Conservation (phyloP, 192 early-diverging fungal genomes). For the Anaeromyces robustus region DNA sequence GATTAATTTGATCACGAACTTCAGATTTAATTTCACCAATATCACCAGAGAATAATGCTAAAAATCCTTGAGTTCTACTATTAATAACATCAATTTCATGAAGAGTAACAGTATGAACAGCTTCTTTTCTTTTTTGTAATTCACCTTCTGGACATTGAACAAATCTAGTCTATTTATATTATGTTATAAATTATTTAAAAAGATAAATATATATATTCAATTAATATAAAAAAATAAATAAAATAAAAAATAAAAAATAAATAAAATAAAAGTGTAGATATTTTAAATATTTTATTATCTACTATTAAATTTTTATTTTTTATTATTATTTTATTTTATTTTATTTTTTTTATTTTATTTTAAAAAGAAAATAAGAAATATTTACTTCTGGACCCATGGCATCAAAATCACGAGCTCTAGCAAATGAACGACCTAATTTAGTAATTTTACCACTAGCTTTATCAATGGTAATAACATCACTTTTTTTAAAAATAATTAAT, state of each 20-base stretch:
- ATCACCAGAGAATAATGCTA: constrained; percentile 93
- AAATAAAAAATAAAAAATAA: too few species aligned
- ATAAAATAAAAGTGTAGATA: too few species aligned
- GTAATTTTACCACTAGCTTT: constrained; percentile 94
- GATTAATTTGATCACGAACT: constrained; percentile 95
- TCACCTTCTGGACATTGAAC: constrained; percentile 99
- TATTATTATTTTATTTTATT: too few species aligned
- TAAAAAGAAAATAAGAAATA: background rate
- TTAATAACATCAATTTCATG: constrained; percentile 99
- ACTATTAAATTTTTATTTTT: too few species aligned
- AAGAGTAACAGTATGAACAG: constrained; percentile 94
- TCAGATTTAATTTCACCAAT: constrained; percentile 97
- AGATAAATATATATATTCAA: too few species aligned
- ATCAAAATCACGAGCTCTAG: constrained; percentile 92
- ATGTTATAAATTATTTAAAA: background rate
- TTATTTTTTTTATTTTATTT: too few species aligned
- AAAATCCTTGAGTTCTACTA: constrained; percentile 87
- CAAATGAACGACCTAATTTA: constrained; percentile 88
- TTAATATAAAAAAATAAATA: too few species aligned
- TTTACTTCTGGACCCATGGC: constrained; percentile 87
- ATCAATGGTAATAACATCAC: constrained; percentile 95
- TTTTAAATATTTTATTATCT: too few species aligned
- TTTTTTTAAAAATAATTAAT: too few species aligned
- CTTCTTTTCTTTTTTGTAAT: constrained; percentile 89
- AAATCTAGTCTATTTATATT: constrained; percentile 55